Conservation (phyloP, 2,329 filamentous ascomycete species). For the Aureobasidium sp. region DNA sequence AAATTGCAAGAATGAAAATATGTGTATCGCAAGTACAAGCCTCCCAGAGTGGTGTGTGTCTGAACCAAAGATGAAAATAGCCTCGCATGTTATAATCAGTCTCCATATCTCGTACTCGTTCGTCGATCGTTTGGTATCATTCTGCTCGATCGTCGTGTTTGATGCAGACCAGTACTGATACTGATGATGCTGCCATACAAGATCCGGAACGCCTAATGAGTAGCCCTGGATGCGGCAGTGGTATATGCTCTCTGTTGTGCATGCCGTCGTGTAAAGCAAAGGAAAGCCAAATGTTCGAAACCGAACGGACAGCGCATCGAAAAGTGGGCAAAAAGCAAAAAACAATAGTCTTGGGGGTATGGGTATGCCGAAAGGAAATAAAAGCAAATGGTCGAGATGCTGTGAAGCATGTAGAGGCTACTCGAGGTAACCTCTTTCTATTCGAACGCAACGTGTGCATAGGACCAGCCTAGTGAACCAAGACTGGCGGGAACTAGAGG, state of each 20-base stretch:
- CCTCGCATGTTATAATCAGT: slow-evolving; percentile 7
- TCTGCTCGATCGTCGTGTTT: slow-evolving; percentile 1
- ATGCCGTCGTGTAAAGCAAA: slow-evolving; percentile 4
- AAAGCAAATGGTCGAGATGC: slow-evolving; percentile 7
- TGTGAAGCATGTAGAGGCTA: slow-evolving; percentile 6
- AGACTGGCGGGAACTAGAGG: not conserved
- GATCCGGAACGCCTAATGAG: slow-evolving; percentile 8
- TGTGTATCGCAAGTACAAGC: slow-evolving; percentile 8
- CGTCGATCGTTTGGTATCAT: not conserved
- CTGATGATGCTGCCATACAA: not conserved
- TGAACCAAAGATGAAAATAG: not conserved
- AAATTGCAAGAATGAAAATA: slow-evolving; percentile 1
- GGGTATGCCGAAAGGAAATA: slow-evolving; percentile 7
- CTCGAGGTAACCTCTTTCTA: not conserved
- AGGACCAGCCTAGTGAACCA: not conserved
- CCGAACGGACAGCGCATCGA: not conserved
- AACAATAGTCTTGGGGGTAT: slow-evolving; percentile 4
- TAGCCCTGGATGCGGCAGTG: not conserved
- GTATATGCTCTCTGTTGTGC: not conserved
- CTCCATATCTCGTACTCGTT: slow-evolving; percentile 5
- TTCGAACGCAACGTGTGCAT: not conserved
- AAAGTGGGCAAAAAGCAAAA: not conserved
- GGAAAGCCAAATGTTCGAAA: not conserved
- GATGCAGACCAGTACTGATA: slow-evolving; percentile 3
- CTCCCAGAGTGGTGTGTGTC: slow-evolving; percentile 4